Conservation (phyloP, 805 yeast species). For the Cyberlindnera subsufficiens region DNA sequence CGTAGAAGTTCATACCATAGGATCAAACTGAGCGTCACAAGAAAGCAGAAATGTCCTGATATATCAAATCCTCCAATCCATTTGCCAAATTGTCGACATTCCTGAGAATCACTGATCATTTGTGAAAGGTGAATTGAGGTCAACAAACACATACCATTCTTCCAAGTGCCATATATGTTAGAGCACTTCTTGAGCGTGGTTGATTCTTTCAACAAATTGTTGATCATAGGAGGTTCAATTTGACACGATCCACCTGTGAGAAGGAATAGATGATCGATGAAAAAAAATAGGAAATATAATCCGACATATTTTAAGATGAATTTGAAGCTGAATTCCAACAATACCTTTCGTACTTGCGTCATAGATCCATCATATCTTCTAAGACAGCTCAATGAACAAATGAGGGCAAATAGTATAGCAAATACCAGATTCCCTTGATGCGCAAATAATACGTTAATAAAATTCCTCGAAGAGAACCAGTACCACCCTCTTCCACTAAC, state of each 20-base stretch:
- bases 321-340: conserved; percentile 3
- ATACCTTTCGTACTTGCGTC: not conserved
- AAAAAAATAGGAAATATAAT: conserved; percentile 5
- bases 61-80: conserved; percentile 50
- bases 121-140: conserved; percentile 8
- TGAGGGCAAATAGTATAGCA: not conserved
- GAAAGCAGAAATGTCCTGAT: conserved; percentile 47
- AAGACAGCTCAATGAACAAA: not conserved
- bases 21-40: conserved; percentile 37
- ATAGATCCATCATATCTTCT: not conserved
- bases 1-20: conserved; percentile 30
- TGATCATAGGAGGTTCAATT: not conserved
- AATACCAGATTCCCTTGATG: conserved; percentile 9
- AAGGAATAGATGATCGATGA: conserved; percentile 12
- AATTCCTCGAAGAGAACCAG: conserved; percentile 11
- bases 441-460: conserved; percentile 9
- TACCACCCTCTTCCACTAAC: conserved; percentile 1
- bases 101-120: conserved; percentile 25
- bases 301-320: conserved; percentile 2
- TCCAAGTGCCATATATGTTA: conserved; percentile 18
- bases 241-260: conserved; percentile 11
- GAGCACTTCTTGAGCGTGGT: conserved; percentile 5
- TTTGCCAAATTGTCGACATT: conserved; percentile 27
- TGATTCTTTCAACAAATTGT: not conserved
- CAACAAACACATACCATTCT: conserved; percentile 11